These are phyloP conservation scores for Amanita rubescens DNA, from an alignment of 768 basidiomycete species.

Conservation along the genomic window DNA sequence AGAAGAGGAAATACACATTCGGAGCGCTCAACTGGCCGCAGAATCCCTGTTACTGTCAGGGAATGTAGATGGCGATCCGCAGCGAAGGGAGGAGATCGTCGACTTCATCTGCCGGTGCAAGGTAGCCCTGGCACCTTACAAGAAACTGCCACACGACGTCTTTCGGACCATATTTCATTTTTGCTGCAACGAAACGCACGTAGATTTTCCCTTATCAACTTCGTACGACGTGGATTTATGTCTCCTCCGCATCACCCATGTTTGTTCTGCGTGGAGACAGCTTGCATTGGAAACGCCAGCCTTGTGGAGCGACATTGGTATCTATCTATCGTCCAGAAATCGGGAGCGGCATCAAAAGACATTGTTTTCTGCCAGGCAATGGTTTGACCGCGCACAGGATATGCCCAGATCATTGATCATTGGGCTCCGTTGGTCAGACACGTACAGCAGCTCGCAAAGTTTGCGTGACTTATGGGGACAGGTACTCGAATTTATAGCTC, in stretches of 20 bases:
- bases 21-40: too few species aligned
- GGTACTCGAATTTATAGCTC: too few species aligned
- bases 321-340: too few species aligned
- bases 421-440: not conserved
- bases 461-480: not conserved
- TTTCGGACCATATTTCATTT: not conserved
- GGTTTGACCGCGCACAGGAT: too few species aligned
- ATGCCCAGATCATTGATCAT: not conserved
- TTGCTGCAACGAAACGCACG: not conserved
- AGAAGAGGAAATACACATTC: too few species aligned
- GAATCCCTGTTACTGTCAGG: too few species aligned
- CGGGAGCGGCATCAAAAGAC: not conserved
- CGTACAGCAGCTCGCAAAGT: not conserved
- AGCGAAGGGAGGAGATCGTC: too few species aligned
- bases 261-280: too few species aligned
- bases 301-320: not conserved
- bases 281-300: too few species aligned
- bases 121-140: slow-evolving; percentile 34
- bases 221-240: not conserved
- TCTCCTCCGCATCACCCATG: too few species aligned
- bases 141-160: not conserved
- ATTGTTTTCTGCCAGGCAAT: too few species aligned
- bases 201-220: not conserved
- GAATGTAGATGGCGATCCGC: too few species aligned
- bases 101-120: not conserved